phyloP scores from a whole-genome alignment of 176 grass and related monocot genomes.

The Avena atlantica region DNA sequence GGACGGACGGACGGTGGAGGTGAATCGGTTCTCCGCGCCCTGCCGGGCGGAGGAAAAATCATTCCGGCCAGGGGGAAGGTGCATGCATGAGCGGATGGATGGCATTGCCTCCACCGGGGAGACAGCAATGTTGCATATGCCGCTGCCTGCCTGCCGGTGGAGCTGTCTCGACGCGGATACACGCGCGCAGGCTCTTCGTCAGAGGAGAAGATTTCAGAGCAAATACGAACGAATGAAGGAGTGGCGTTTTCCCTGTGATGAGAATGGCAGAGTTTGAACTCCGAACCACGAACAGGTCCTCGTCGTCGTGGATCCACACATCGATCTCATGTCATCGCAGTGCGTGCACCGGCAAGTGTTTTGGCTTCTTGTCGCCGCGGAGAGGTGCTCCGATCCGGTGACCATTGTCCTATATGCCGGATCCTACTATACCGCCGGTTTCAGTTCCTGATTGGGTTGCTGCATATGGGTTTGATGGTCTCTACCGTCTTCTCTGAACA shows the following conservation, averaged over 20 bases:
- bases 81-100: background rate
- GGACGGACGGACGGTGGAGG: no score
- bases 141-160: background rate
- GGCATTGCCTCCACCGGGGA: constrained; percentile 26
- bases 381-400: background rate
- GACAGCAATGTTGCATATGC: background rate
- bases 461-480: background rate
- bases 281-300: background rate
- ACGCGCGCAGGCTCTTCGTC: background rate
- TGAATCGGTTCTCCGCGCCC: no score
- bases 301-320: background rate
- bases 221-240: background rate
- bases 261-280: background rate
- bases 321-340: background rate
- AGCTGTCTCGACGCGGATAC: background rate
- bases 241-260: background rate
- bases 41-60: background rate
- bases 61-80: background rate
- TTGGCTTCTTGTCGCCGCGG: background rate
- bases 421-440: background rate
- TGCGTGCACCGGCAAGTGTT: constrained; percentile 21
- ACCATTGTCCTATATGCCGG: background rate
- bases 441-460: background rate
- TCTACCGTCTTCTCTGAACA: background rate
- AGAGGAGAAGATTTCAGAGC: background rate